phyloP scores from a whole-genome alignment of 495 filamentous ascomycete species.

The Clavariopsis aquatica region DNA sequence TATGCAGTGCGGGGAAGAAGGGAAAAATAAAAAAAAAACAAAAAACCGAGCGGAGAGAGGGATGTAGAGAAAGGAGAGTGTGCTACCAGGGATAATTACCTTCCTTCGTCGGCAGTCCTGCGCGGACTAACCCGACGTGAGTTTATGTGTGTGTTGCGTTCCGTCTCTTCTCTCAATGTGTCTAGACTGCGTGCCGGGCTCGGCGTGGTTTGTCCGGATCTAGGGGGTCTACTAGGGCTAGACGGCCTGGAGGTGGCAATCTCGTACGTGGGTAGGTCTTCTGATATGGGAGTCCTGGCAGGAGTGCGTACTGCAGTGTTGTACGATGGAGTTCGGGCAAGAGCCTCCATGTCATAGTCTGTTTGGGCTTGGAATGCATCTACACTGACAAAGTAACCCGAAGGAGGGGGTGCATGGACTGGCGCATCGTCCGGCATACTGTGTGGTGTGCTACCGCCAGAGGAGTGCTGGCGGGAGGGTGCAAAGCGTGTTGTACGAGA shows the following conservation, averaged over 20 bases:
- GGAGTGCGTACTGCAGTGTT: slow-evolving; percentile 46
- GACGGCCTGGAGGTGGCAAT: slow-evolving; percentile 45
- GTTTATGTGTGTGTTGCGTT: slow-evolving; percentile 35
- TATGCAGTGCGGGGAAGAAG: background rate
- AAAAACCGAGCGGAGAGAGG: background rate
- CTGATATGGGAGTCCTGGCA: slow-evolving; percentile 34
- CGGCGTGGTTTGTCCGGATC: slow-evolving; percentile 15
- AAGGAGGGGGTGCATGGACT: background rate
- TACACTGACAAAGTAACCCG: slow-evolving; percentile 23
- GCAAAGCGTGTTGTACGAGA: slow-evolving; percentile 14
- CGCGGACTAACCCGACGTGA: slow-evolving; percentile 15
- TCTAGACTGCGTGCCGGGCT: slow-evolving; percentile 27
- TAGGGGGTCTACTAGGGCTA: slow-evolving; percentile 31
- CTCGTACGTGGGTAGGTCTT: slow-evolving; percentile 45
- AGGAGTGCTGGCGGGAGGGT: slow-evolving; percentile 7
- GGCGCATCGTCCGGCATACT: slow-evolving; percentile 16
- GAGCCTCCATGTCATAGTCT: slow-evolving; percentile 42
- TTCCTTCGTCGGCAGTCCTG: slow-evolving; percentile 22
- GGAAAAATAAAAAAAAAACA: background rate
- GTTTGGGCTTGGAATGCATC: slow-evolving; percentile 8
- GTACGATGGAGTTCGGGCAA: slow-evolving; percentile 47
- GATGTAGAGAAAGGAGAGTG: background rate
- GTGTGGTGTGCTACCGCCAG: slow-evolving; percentile 31
- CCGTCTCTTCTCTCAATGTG: slow-evolving; percentile 34
- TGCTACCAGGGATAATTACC: slow-evolving; percentile 18